These are phyloP conservation scores for Cladosporium oxysporum DNA, from an alignment of 2,329 filamentous ascomycete genomes.

Conservation along the genomic window DNA sequence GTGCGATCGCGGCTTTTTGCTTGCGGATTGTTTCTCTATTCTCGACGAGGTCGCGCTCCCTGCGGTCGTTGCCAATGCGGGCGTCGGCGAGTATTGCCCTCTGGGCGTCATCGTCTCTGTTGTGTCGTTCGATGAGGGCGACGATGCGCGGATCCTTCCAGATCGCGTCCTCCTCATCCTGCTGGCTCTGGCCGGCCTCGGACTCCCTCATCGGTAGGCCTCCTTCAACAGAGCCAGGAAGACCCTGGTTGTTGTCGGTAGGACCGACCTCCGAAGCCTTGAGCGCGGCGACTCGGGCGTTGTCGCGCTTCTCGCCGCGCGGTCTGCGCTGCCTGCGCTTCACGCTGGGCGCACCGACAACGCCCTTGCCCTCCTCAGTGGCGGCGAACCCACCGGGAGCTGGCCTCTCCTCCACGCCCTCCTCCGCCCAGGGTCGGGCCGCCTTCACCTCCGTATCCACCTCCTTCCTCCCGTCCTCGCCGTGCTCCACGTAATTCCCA, in stretches of 20 bases:
- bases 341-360: neutral
- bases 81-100: neutral
- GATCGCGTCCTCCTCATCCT: neutral
- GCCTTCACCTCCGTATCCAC: neutral
- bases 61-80: neutral
- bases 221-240: slow-evolving; percentile 7
- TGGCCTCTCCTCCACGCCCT: neutral
- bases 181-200: slow-evolving; percentile 3
- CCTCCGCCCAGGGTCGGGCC: neutral
- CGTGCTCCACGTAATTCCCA: neutral
- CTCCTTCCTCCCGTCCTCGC: neutral
- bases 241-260: slow-evolving; percentile 8
- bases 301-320: neutral
- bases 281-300: neutral
- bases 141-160: neutral
- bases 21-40: neutral
- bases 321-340: neutral
- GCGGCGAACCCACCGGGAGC: neutral
- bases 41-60: neutral
- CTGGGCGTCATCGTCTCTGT: neutral
- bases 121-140: neutral
- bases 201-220: neutral
- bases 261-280: neutral
- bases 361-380: neutral
- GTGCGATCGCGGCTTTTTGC: too few relatives aligned